phyloP scores from a whole-genome alignment of 2,329 filamentous ascomycete species.

The Aspergillus costaricaensis region DNA sequence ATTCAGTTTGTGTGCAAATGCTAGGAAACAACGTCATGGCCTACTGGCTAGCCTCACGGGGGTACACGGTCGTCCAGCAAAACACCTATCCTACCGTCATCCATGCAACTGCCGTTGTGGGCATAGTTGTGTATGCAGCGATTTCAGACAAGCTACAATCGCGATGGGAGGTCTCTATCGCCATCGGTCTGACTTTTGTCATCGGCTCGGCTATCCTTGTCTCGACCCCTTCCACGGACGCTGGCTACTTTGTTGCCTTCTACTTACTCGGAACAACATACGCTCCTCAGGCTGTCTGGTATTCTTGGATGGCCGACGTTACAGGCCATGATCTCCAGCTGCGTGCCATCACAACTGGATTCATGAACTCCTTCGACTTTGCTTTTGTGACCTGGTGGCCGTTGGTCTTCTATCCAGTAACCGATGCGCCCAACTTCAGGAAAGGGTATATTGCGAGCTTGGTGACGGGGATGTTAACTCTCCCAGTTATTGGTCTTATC shows the following conservation, averaged over 20 bases:
- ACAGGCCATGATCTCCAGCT: conserved; percentile 42
- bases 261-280: conserved; percentile 50
- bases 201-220: conserved; percentile 30
- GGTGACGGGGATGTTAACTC: conserved; percentile 39
- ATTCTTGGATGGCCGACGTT: conserved; percentile 50
- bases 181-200: conserved; percentile 48
- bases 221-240: conserved; percentile 12
- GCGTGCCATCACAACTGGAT: conserved; percentile 48
- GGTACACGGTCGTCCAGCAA: conserved; percentile 47
- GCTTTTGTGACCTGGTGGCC: conserved; percentile 48
- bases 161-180: conserved; percentile 48
- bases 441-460: conserved; percentile 46
- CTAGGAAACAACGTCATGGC: conserved; percentile 50
- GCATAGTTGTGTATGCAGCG: conserved; percentile 44
- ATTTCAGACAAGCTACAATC: conserved; percentile 48
- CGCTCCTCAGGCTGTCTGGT: conserved; percentile 51
- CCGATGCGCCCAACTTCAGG: conserved; percentile 42
- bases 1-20: conserved; percentile 48
- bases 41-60: conserved; percentile 49
- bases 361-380: conserved; percentile 50
- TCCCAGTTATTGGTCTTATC: conserved; percentile 43
- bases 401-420: conserved; percentile 45
- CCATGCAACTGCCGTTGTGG: conserved; percentile 47
- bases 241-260: conserved; percentile 48
- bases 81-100: conserved; percentile 50